Evolutionary conservation across 768 basidiomycete species (phyloP), one percentile per base, ranked within the genome.

Genomic region (Russula abietina): DNA sequence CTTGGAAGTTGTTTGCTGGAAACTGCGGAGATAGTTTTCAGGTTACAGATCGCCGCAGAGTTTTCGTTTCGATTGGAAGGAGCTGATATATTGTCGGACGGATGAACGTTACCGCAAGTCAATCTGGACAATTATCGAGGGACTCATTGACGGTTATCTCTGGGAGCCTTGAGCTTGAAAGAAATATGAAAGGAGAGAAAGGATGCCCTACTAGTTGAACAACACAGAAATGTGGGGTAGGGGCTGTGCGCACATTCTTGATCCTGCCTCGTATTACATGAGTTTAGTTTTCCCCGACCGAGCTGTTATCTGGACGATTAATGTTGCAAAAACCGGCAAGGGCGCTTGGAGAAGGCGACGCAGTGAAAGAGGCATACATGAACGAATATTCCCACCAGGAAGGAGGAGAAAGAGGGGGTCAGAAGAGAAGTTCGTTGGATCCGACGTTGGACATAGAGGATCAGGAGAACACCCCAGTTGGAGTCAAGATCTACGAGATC

Each of bases 381-480:
- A 63, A 64, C 38, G 12, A 64, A 57, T 64, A 64, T 66, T 66
- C 64, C 65, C 65, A 66, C 64, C 65, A 66, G 53, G 65, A 64
- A 66, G 65, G 61, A 58, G 62, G 65, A 39, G 65, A 50, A 55
- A 66, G 57, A 59, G 65, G 61, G 65, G 30, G 30, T 36, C 49
- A 66, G 65, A 66, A 66, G 65, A 59, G 65, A 66, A 66, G 65
- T 36, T 54, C 36, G 64, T 64, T 65, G 53, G 33, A 59, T 33
- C 65, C 65, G 62, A 58, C 41, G 9, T 45, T 65, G 64, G 55
- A 49, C 51, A 54, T 63, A 65, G 64, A 57, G 64, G 64, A 61
- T 58, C 61, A 65, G 64, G 61, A 63, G 61, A 55, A 58, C 39
- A 54, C 19, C 11, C 46, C 46, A 32, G 53, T 19, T 66, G 17